These are phyloP conservation scores for Penicillium parvum DNA, from an alignment of 495 filamentous ascomycete genomes.

Conservation along the genomic window DNA sequence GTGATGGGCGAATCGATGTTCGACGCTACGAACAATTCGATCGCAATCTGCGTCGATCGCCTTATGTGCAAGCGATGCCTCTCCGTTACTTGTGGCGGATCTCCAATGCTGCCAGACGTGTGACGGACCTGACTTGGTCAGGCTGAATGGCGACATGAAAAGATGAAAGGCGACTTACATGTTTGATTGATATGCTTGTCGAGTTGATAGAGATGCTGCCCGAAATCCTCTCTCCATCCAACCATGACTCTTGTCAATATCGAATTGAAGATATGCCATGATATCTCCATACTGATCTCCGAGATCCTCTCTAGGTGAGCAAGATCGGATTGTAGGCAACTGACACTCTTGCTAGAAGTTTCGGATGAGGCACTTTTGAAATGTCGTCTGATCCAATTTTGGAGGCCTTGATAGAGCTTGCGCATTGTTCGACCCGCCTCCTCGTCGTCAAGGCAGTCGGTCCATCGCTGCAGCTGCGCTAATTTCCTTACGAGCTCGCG, in stretches of 20 bases:
- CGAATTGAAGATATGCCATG: background rate
- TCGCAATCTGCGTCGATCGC: background rate
- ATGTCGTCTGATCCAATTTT: slow-evolving; percentile 1
- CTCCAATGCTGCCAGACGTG: slow-evolving; percentile 14
- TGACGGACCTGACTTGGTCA: slow-evolving; percentile 2
- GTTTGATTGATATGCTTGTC: background rate
- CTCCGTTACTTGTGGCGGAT: slow-evolving; percentile 7
- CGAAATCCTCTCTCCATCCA: background rate
- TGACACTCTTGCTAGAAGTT: no score
- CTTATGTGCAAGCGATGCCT: background rate
- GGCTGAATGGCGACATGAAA: no score
- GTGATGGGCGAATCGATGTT: background rate
- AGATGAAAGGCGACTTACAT: background rate
- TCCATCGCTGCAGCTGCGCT: background rate
- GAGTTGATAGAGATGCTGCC: background rate
- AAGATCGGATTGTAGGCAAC: background rate
- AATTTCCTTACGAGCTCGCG: background rate
- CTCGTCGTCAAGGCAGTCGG: background rate
- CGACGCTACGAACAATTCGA: background rate
- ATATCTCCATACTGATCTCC: background rate
- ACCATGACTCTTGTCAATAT: slow-evolving; percentile 1
- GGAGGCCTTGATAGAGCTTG: background rate
- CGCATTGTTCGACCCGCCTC: background rate
- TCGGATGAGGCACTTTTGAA: background rate
- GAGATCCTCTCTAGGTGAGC: background rate